These are phyloP conservation scores for Hyaloscypha hepaticicola DNA, from an alignment of 495 filamentous ascomycete species.

Conservation along the genomic window DNA sequence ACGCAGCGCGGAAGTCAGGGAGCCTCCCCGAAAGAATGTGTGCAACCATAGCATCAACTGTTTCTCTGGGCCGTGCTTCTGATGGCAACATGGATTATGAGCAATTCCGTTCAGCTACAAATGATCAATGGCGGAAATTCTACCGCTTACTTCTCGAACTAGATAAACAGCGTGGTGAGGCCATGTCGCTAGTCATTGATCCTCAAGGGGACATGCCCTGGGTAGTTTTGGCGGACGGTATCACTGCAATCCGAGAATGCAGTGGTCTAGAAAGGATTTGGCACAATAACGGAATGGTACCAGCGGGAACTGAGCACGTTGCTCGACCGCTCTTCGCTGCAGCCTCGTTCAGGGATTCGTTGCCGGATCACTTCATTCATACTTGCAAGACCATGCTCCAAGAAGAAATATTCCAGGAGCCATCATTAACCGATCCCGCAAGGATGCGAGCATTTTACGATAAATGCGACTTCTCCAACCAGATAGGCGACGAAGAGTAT, in stretches of 20 bases:
- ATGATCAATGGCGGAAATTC: slow-evolving; percentile 86
- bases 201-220: slow-evolving; percentile 69
- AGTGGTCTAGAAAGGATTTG: slow-evolving; percentile 70
- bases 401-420: slow-evolving; percentile 68
- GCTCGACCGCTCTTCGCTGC: slow-evolving; percentile 25
- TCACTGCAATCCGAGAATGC: slow-evolving; percentile 75
- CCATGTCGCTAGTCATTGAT: slow-evolving; percentile 74
- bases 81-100: slow-evolving; percentile 70
- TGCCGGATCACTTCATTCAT: slow-evolving; percentile 61
- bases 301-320: slow-evolving; percentile 12
- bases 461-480: slow-evolving; percentile 66
- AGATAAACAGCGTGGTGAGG: slow-evolving; percentile 79
- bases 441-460: slow-evolving; percentile 72
- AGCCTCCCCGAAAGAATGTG: slow-evolving; percentile 67
- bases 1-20: slow-evolving; percentile 43
- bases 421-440: slow-evolving; percentile 61
- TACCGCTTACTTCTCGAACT: slow-evolving; percentile 83
- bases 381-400: slow-evolving; percentile 59
- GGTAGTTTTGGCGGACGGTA: slow-evolving; percentile 75
- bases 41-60: slow-evolving; percentile 62
- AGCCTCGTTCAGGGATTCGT: slow-evolving; percentile 40
- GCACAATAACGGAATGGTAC: slow-evolving; percentile 45
- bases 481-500: slow-evolving; percentile 70
- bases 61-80: slow-evolving; percentile 56
- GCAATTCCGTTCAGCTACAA: slow-evolving; percentile 65